Evolutionary conservation across 2,329 filamentous ascomycete genomes (phyloP), one percentile per base, ranked within the genome.

Genomic region (Claviceps spartinae): DNA sequence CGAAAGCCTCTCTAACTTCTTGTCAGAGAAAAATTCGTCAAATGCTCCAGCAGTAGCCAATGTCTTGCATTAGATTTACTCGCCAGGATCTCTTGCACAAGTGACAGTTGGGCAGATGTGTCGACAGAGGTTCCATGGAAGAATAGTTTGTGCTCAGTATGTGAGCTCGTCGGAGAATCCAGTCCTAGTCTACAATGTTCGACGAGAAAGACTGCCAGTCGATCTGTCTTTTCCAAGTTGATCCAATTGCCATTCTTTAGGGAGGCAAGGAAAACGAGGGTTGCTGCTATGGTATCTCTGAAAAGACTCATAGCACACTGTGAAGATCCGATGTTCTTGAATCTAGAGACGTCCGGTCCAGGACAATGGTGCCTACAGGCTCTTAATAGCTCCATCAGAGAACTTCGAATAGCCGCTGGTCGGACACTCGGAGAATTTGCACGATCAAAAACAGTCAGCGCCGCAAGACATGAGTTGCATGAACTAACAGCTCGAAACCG

Each of bases 301-400:
- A 80, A 82, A 58, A 79, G 82, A 46, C 69, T 93, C 42, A 73
- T 86, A 26, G 73, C 77, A 47, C 88, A 95, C 65, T 81, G 81
- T 4, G 69, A 72, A 16, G 74, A 80, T 50, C 56, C 70, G 0
- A 71, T 74, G 3, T 72, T 86, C 50, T 69, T 91, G 34, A 79
- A 86, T 56, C 69, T 96, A 2, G 78, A 83, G 54, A 72, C 69
- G 1, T 89, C 87, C 8, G 65, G 70, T 0, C 69, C 88, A 42
- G 89, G 87, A 0, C 83, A 90, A 60, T 91, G 87, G 79, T 90
- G 88, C 61, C 70, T 96, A 4, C 80, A 85, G 58, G 88, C 85
- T 0, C 71, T 97, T 41, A 83, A 84, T 56, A 95, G 90, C 65
- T 94, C 90, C 1, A 67, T 88, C 20, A 79, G 91, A 62, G 93